phyloP scores from a whole-genome alignment of 129 eudicot species.

The Flaveria linearis region DNA sequence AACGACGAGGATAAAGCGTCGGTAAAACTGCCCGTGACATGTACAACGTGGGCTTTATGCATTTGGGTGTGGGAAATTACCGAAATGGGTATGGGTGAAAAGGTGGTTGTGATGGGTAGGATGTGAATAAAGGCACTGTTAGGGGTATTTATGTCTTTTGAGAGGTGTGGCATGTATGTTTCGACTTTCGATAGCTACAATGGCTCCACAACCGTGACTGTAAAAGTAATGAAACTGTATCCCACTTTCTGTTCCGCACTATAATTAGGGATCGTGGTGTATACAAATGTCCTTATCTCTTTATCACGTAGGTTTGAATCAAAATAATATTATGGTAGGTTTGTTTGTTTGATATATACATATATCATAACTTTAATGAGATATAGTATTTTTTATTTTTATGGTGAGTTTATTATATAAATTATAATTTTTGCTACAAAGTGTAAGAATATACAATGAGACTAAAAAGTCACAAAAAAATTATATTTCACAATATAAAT shows the following conservation, averaged over 20 bases:
- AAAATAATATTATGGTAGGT: too few relatives aligned
- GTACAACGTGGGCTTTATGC: slow-evolving; percentile 29
- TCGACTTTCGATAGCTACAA: background rate
- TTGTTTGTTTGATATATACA: too few relatives aligned
- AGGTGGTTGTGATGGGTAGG: background rate
- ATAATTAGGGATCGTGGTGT: background rate
- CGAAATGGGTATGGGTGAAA: slow-evolving; percentile 9
- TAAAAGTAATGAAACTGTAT: background rate
- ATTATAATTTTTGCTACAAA: too few relatives aligned
- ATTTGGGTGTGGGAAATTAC: slow-evolving; percentile 18
- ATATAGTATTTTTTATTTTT: too few relatives aligned
- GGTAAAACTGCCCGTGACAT: slow-evolving; percentile 20
- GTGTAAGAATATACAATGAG: too few relatives aligned
- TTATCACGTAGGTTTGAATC: too few relatives aligned
- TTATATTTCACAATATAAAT: too few relatives aligned
- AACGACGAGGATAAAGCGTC: slow-evolving; percentile 26
- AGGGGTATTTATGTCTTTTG: slow-evolving; percentile 26
- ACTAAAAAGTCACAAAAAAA: too few relatives aligned
- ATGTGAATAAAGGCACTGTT: background rate
- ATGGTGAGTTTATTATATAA: too few relatives aligned
- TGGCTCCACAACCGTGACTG: slow-evolving; percentile 9
- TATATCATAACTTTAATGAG: too few relatives aligned
- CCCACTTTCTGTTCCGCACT: slow-evolving; percentile 14
- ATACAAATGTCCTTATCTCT: background rate
- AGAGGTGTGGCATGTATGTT: background rate